These are phyloP conservation scores for Maudiozyma turicensis DNA, from an alignment of 805 yeast genomes.

Conservation along the genomic window DNA sequence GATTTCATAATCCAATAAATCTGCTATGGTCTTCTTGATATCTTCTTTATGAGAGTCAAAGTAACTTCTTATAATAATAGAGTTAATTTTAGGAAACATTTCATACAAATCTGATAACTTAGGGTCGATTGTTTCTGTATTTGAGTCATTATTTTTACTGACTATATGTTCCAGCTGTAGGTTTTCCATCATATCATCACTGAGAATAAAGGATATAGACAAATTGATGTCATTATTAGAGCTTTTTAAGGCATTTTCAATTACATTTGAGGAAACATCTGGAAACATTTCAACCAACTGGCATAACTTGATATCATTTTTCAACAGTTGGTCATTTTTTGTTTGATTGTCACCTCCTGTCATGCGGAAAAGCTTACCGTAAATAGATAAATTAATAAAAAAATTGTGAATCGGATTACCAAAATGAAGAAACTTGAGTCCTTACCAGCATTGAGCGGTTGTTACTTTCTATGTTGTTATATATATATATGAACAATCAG, in stretches of 20 bases:
- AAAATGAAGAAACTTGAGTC: too few relatives aligned
- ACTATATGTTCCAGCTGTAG: too few relatives aligned
- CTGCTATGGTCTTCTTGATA: conserved; percentile 20
- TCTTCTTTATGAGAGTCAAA: conserved; percentile 26
- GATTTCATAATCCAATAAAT: conserved; percentile 13
- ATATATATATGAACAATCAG: too few relatives aligned
- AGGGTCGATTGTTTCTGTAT: not conserved
- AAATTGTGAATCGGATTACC: too few relatives aligned
- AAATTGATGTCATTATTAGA: conserved; percentile 14
- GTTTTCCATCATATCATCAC: conserved; percentile 5
- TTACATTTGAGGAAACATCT: conserved; percentile 1
- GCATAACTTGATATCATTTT: not conserved
- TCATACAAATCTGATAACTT: conserved; percentile 4
- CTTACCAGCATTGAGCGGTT: too few relatives aligned
- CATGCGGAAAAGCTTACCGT: too few relatives aligned
- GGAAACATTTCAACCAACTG: conserved; percentile 19
- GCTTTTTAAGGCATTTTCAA: conserved; percentile 13
- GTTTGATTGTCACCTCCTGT: not conserved
- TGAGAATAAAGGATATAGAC: conserved; percentile 20
- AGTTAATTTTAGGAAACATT: conserved; percentile 38
- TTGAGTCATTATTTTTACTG: not conserved
- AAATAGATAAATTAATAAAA: too few relatives aligned
- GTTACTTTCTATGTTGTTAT: too few relatives aligned
- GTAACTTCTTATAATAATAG: conserved; percentile 23
- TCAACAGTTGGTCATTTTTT: not conserved